phyloP scores from a whole-genome alignment of 1,139 yeast genomes.

The Sugiyamaella grinbergsii region DNA sequence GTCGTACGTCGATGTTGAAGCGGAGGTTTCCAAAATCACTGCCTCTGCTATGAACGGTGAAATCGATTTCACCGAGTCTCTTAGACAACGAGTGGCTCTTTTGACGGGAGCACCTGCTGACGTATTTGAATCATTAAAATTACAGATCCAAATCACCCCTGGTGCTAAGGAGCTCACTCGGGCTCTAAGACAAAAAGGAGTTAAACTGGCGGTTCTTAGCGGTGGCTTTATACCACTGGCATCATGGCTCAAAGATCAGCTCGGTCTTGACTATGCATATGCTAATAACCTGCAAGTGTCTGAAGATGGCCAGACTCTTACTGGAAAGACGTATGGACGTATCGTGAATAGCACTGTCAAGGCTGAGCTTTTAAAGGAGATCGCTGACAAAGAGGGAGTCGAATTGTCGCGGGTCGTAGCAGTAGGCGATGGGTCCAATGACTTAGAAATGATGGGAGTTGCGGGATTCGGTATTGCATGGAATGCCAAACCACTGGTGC shows the following conservation, averaged over 20 bases:
- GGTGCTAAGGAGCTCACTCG: conserved; percentile 77
- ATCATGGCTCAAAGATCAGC: conserved; percentile 61
- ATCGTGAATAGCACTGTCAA: conserved; percentile 86
- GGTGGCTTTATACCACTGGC: conserved; percentile 97
- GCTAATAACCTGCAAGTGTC: conserved; percentile 68
- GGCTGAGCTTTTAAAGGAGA: conserved; percentile 67
- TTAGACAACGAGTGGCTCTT: conserved; percentile 70
- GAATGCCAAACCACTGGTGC: conserved; percentile 96
- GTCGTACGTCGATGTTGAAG: conserved; percentile 77
- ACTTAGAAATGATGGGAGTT: conserved; percentile 83
- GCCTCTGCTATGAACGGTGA: conserved; percentile 98
- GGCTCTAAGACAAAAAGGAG: conserved; percentile 62
- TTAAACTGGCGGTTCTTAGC: conserved; percentile 81
- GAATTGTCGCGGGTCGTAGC: conserved; percentile 63
- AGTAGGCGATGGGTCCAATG: conserved; percentile 98
- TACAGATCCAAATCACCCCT: conserved; percentile 68
- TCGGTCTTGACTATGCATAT: conserved; percentile 81
- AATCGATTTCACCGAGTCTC: conserved; percentile 82
- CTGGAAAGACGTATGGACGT: conserved; percentile 65
- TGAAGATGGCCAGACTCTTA: conserved; percentile 48
- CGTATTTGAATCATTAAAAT: conserved; percentile 78
- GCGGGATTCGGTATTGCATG: conserved; percentile 97
- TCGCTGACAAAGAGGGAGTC: conserved; percentile 65
- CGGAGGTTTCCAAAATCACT: conserved; percentile 77
- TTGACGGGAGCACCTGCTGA: conserved; percentile 78